Evolutionary conservation across 176 grass and related monocot genomes (phyloP).

Genomic region (Phyllostachys edulis): DNA sequence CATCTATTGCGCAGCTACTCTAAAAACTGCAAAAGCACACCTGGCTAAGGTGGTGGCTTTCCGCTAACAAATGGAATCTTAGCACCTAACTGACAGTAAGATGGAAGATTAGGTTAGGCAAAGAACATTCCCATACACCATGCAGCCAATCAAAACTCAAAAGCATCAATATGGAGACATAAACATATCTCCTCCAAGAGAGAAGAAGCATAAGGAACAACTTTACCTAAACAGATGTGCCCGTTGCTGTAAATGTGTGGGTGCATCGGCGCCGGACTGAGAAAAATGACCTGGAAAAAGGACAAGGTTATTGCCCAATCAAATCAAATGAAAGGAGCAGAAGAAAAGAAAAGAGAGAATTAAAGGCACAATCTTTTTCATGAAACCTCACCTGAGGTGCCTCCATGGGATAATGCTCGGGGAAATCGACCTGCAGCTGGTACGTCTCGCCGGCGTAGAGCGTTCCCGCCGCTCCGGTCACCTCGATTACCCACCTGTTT

Average conservation of each 20-base stretch:
- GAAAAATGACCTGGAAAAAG: conserved; percentile 78
- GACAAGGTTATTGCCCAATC: not conserved
- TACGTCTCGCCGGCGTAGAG: conserved; percentile 79
- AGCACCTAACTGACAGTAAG: conserved; percentile 46
- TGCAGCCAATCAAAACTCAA: conserved; percentile 19
- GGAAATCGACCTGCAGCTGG: conserved; percentile 90
- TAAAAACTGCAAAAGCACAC: conserved; percentile 20
- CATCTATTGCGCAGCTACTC: conserved; percentile 15
- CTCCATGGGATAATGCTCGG: conserved; percentile 98
- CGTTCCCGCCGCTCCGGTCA: conserved; percentile 70
- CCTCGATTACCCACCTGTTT: conserved; percentile 85
- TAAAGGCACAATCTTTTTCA: not conserved
- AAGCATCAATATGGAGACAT: not conserved
- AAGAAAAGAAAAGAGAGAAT: not conserved
- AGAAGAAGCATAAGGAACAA: conserved; percentile 9
- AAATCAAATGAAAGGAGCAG: not conserved
- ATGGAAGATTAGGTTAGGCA: conserved; percentile 36
- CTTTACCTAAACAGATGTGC: conserved; percentile 94
- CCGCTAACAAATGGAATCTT: conserved; percentile 40
- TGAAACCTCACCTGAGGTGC: conserved; percentile 69
- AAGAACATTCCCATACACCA: conserved; percentile 23
- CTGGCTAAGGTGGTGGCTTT: conserved; percentile 35
- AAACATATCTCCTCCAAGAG: conserved; percentile 10
- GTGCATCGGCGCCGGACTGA: conserved; percentile 82
- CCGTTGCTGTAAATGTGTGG: conserved; percentile 98